Conservation (phyloP, 495 filamentous ascomycete genomes). For the Talaromyces borbonicus region DNA sequence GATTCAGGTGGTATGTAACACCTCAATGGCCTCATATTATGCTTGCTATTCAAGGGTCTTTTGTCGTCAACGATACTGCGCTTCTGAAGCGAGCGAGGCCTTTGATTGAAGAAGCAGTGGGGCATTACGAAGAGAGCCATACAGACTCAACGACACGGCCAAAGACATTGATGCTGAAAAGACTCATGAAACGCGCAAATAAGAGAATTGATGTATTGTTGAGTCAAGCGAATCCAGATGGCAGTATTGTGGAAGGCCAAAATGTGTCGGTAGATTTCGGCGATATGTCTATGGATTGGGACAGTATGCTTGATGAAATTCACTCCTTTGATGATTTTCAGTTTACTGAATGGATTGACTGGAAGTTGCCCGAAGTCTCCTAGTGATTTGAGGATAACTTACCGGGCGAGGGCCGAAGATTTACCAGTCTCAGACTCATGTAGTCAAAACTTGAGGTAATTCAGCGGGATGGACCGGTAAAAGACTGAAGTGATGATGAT, state of each 20-base stretch:
- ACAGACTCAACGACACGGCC: neutral
- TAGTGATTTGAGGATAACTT: too few species aligned
- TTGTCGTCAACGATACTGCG: neutral
- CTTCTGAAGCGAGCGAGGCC: neutral
- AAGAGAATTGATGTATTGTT: neutral
- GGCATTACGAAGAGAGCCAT: neutral
- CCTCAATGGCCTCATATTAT: constrained; percentile 1
- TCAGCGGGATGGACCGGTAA: too few species aligned
- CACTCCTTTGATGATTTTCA: neutral
- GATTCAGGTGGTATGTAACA: constrained; percentile 5
- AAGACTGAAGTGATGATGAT: too few species aligned
- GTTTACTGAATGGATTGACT: neutral
- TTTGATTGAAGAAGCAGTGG: constrained; percentile 1
- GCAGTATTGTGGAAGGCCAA: neutral
- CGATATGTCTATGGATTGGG: constrained; percentile 1
- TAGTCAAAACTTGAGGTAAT: too few species aligned
- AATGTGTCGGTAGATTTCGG: neutral
- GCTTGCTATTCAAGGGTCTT: neutral
- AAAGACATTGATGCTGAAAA: neutral
- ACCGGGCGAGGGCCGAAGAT: too few species aligned
- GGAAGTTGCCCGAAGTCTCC: neutral
- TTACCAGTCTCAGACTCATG: too few species aligned
- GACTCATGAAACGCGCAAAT: neutral
- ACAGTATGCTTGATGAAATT: neutral
- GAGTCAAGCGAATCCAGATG: neutral